A percentile compares a stretch with the other conserved stretches of the same genome.
phyloP scores from a whole-genome alignment of 768 basidiomycete species.

The Cystobasidium ongulense region DNA sequence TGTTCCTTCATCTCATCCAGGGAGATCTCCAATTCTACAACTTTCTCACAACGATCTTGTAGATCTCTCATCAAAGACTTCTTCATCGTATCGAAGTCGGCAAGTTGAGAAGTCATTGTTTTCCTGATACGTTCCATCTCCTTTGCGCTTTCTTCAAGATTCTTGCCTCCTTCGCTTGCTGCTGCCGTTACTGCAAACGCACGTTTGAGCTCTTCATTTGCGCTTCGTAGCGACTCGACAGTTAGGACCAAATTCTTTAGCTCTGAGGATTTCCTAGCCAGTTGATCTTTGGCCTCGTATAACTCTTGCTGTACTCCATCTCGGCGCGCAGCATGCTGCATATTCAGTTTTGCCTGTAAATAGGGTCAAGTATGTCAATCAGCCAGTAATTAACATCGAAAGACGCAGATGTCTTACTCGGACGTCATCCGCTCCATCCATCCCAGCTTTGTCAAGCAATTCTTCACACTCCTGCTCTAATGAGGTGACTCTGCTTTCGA shows the following conservation, averaged over 20 bases:
- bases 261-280: constrained; percentile 75
- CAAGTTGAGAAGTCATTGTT: constrained; percentile 92
- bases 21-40: constrained; percentile 97
- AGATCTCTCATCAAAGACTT: constrained; percentile 97
- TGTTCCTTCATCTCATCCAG: constrained; percentile 97
- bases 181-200: constrained; percentile 95
- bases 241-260: constrained; percentile 72
- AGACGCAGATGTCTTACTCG: constrained; percentile 32
- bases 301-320: constrained; percentile 81
- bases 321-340: constrained; percentile 84
- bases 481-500: constrained; percentile 69
- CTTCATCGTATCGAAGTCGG: constrained; percentile 97
- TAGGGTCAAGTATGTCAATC: neutral
- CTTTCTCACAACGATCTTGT: constrained; percentile 99
- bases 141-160: constrained; percentile 90
- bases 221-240: constrained; percentile 84
- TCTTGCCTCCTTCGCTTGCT: constrained; percentile 93
- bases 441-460: constrained; percentile 81
- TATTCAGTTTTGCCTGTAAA: constrained; percentile 79
- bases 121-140: constrained; percentile 94
- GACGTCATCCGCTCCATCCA: constrained; percentile 55
- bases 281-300: constrained; percentile 74
- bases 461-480: constrained; percentile 95
- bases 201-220: constrained; percentile 98
- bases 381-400: too few relatives aligned